Percentiles rank a stretch among this genome's conserved stretches.
These are phyloP conservation scores for Pterocarpus santalinus DNA, from an alignment of 306 rosid species.

Conservation along the genomic window DNA sequence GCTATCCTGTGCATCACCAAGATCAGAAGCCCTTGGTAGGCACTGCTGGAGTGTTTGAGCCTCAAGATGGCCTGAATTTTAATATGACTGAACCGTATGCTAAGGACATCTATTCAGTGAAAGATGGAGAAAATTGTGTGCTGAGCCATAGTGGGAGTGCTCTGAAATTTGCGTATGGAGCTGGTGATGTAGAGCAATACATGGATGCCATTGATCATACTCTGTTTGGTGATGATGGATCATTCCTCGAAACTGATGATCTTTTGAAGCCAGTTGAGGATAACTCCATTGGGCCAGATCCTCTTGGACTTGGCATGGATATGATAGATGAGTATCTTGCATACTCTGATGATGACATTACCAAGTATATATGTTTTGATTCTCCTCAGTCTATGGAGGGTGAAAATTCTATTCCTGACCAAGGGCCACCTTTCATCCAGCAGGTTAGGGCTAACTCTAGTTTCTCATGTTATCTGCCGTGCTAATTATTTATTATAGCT, in stretches of 20 bases:
- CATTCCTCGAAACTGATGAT: constrained; percentile 77
- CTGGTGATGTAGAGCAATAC: constrained; percentile 45
- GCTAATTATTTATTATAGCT: constrained; percentile 21
- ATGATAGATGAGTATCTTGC: constrained; percentile 74
- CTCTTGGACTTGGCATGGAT: constrained; percentile 43
- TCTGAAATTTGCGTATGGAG: constrained; percentile 26
- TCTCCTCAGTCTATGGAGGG: constrained; percentile 51
- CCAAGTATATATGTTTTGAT: constrained; percentile 61
- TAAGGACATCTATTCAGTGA: constrained; percentile 36
- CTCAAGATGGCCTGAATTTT: constrained; percentile 37
- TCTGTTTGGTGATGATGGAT: constrained; percentile 56
- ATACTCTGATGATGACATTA: constrained; percentile 61
- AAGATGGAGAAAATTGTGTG: constrained; percentile 57
- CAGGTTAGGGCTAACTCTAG: constrained; percentile 56
- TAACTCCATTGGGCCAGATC: constrained; percentile 35
- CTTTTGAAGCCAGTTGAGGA: constrained; percentile 52
- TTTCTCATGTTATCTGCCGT: not conserved
- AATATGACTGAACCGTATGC: constrained; percentile 53
- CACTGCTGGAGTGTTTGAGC: constrained; percentile 46
- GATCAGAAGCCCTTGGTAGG: constrained; percentile 55
- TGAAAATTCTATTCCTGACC: constrained; percentile 53
- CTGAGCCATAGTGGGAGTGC: constrained; percentile 44
- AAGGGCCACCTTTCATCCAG: constrained; percentile 44
- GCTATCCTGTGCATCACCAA: constrained; percentile 53
- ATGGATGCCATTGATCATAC: constrained; percentile 48